Conservation (phyloP, 441 rosid genomes). For the Daphne laureola region DNA sequence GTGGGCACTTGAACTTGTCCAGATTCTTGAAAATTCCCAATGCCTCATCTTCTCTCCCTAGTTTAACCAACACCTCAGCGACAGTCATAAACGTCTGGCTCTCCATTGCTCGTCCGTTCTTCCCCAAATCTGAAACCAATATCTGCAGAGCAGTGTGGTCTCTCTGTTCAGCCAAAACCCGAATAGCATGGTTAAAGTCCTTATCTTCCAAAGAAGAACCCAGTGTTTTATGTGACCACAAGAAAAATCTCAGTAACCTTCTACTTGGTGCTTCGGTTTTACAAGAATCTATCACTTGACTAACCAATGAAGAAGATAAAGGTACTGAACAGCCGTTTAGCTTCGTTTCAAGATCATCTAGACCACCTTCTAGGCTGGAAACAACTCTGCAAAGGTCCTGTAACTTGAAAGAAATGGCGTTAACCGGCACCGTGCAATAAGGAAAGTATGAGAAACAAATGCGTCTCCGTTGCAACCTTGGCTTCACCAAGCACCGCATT, state of each 20-base stretch:
- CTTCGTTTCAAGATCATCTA: conserved; percentile 64
- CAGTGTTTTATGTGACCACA: conserved; percentile 53
- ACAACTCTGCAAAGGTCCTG: conserved; percentile 46
- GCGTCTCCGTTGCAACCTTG: conserved; percentile 14
- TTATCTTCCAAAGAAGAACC: conserved; percentile 32
- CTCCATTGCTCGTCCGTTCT: conserved; percentile 50
- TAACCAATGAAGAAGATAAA: conserved; percentile 37
- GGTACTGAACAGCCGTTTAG: conserved; percentile 27
- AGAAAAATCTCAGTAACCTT: conserved; percentile 66
- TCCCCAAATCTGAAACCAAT: conserved; percentile 56
- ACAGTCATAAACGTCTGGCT: conserved; percentile 47
- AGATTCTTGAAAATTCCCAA: conserved; percentile 78
- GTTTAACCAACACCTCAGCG: conserved; percentile 57
- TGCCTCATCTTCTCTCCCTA: conserved; percentile 77
- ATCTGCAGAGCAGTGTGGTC: conserved; percentile 57
- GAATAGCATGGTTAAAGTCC: conserved; percentile 55
- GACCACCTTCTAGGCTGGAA: conserved; percentile 52
- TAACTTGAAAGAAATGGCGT: conserved; percentile 17
- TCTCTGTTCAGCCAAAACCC: conserved; percentile 59
- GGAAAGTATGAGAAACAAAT: conserved; percentile 10
- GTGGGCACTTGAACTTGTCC: conserved; percentile 63
- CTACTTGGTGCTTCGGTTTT: conserved; percentile 55
- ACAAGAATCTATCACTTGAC: conserved; percentile 41
- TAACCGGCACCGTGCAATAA: conserved; percentile 14
- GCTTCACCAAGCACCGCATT: conserved; percentile 21